phyloP scores from a whole-genome alignment of 2,329 filamentous ascomycete species.

The Talaromyces verruculosus region DNA sequence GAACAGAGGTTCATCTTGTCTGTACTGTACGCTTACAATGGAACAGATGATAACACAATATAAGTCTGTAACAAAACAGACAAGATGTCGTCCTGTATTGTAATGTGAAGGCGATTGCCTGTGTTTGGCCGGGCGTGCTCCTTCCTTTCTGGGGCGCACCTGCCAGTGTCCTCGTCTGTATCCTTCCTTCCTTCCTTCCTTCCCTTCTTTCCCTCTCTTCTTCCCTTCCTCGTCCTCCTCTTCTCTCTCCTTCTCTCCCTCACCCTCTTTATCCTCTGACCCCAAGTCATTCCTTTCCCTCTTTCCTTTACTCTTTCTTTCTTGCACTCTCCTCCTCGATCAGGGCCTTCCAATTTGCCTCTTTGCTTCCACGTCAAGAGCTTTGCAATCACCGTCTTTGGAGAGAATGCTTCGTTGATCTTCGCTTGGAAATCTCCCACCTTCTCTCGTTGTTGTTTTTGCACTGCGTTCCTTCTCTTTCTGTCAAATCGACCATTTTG shows the following conservation, averaged over 20 bases:
- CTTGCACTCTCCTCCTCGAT: background rate
- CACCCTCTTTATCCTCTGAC: background rate
- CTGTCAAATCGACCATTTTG: conserved; percentile 18
- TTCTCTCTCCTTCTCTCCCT: background rate
- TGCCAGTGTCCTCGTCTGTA: background rate
- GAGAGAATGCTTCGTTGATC: conserved; percentile 13
- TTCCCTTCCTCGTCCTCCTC: background rate
- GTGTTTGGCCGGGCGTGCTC: conserved; percentile 1
- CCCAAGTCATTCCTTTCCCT: conserved; percentile 8
- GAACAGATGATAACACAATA: background rate
- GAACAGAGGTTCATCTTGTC: background rate
- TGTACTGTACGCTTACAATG: background rate
- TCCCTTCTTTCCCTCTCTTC: background rate
- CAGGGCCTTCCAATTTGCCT: background rate
- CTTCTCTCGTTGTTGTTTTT: conserved; percentile 18
- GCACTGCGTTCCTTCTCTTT: conserved; percentile 19
- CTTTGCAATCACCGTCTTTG: background rate
- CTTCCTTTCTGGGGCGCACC: conserved; percentile 8
- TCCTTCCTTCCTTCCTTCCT: conserved; percentile 3
- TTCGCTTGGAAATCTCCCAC: conserved; percentile 13
- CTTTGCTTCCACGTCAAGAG: conserved; percentile 8
- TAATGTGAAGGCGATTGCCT: background rate
- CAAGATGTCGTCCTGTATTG: background rate
- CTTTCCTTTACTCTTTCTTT: conserved; percentile 10
- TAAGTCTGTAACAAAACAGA: background rate